Evolutionary conservation across 2,329 filamentous ascomycete species (phyloP), one percentile per base, ranked within the genome.

Genomic region (Orbilia oligospora): DNA sequence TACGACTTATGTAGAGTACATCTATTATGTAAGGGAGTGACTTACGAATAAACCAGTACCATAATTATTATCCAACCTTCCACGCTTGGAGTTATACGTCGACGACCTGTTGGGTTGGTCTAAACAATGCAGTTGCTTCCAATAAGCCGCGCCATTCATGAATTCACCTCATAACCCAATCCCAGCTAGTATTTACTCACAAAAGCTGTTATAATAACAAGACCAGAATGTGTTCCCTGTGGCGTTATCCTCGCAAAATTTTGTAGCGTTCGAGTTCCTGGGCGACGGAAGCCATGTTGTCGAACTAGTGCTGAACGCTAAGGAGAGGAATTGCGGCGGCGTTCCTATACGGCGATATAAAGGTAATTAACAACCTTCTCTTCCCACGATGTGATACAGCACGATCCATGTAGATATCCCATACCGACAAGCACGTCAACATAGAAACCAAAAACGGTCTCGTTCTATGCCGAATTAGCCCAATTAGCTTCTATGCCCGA

Each of bases 251-350:
- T 72, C 68, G 64, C 75, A 78, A 30, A 78, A 78, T 6, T 44
- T 14, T 16, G 58, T 49, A 6, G 51, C 63, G 33, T 64, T 72
- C 5, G 6, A 27, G n/a, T 69, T 68, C 38, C 27, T 58, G 1
- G 68, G 68, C 3, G 73, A 67, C 16, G 75, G 75, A 16, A 78
- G 48, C 75, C 75, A 78, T 22, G 75, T 78, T 12, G 64, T 64
- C 33, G 75, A 69, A 20, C 55, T 63, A 8, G 68, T 78, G 63
- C 75, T 78, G 10, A 78, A 68, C 20, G 68, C 68, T 24, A 78
- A 30, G n/a, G 75, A 72, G 64, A 78, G 72, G 48, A 78, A 78
- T 20, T 78, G 75, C 33, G 75, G 75, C n/a, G 75, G 75, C 30
- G 75, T 68, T 63, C 75, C 75, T 78, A 24, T 33, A 24, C 1